These are phyloP conservation scores for Clohesyomyces aquaticus DNA, from an alignment of 495 filamentous ascomycete genomes.

Conservation along the genomic window DNA sequence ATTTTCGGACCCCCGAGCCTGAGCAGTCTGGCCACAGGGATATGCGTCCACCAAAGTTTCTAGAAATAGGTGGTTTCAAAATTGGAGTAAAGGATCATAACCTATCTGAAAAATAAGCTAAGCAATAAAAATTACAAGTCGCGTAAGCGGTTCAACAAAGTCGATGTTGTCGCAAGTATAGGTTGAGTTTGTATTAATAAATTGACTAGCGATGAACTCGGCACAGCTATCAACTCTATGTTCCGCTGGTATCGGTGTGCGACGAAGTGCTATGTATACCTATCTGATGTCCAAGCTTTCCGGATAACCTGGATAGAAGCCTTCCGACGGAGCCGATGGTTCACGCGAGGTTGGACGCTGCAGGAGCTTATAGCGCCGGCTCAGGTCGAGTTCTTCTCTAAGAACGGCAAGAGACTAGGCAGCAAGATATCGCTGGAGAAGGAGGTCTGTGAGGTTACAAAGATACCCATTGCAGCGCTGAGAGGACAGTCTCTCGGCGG, in stretches of 20 bases:
- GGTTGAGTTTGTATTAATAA: slow-evolving; percentile 22
- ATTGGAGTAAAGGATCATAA: slow-evolving; percentile 10
- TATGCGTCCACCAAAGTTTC: slow-evolving; percentile 16
- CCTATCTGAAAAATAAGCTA: slow-evolving; percentile 21
- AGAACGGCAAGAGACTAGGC: slow-evolving; percentile 19
- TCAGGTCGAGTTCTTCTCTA: slow-evolving; percentile 29
- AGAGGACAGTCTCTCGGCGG: slow-evolving; percentile 19
- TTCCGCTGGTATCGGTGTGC: slow-evolving; percentile 18
- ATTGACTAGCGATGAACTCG: slow-evolving; percentile 15
- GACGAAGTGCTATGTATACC: slow-evolving; percentile 26
- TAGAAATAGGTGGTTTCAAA: slow-evolving; percentile 10
- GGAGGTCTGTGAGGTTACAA: slow-evolving; percentile 23
- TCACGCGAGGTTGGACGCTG: slow-evolving; percentile 28
- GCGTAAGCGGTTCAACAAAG: slow-evolving; percentile 27
- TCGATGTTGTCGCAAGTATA: slow-evolving; percentile 29
- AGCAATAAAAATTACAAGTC: slow-evolving; percentile 24
- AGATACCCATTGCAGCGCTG: slow-evolving; percentile 14
- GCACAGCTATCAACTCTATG: slow-evolving; percentile 29
- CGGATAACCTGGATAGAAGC: slow-evolving; percentile 14
- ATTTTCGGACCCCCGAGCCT: slow-evolving; percentile 18
- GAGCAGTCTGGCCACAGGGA: slow-evolving; percentile 25
- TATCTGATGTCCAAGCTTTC: slow-evolving; percentile 27
- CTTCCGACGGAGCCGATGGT: slow-evolving; percentile 34
- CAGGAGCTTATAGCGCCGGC: slow-evolving; percentile 35
- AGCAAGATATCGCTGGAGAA: slow-evolving; percentile 30